Percentiles rank a stretch among this genome's conserved stretches.
These are phyloP conservation scores for Claviceps pazoutovae DNA, from an alignment of 2,329 filamentous ascomycete genomes.

Conservation along the genomic window DNA sequence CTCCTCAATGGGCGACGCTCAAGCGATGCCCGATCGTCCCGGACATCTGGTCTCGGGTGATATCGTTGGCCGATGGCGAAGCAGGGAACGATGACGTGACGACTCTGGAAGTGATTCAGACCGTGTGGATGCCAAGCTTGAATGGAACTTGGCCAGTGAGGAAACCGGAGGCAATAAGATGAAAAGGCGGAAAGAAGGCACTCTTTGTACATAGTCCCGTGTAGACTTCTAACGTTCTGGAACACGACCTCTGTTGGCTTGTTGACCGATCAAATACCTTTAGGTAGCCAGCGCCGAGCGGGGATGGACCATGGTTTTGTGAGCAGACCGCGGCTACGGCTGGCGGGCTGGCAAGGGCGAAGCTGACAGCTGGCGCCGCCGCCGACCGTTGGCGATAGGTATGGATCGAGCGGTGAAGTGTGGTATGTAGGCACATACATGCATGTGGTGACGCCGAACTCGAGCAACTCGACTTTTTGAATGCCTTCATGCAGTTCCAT, in stretches of 20 bases:
- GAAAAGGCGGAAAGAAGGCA: neutral
- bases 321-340: neutral
- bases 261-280: neutral
- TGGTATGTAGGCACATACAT: neutral
- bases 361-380: neutral
- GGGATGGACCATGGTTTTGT: neutral
- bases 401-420: neutral
- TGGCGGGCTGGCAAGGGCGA: neutral
- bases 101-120: neutral
- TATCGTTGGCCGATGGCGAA: neutral
- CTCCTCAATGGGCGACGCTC: neutral
- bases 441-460: too few relatives aligned
- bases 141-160: neutral
- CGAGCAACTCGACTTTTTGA: neutral
- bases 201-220: neutral
- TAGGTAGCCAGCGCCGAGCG: neutral
- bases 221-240: neutral
- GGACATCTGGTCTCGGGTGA: neutral
- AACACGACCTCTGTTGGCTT: neutral
- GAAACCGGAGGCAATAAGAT: neutral
- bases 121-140: neutral
- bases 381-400: neutral
- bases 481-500: neutral
- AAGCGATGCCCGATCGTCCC: slow-evolving; percentile 1
- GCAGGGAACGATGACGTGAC: neutral